phyloP scores from a whole-genome alignment of 345 rosid genomes.

The Salix dunnii region DNA sequence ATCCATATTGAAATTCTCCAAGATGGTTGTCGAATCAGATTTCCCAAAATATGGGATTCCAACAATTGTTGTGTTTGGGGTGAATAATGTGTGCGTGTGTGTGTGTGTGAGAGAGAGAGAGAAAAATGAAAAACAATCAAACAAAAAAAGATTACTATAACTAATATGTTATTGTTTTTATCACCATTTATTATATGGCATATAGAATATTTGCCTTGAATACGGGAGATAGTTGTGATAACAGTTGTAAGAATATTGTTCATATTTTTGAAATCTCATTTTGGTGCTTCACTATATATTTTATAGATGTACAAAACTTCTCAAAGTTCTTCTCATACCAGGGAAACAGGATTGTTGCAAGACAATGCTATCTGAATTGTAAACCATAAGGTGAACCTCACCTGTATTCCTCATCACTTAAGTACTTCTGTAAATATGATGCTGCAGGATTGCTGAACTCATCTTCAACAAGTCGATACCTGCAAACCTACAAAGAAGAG shows the following conservation, averaged over 20 bases:
- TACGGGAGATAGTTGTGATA: background rate
- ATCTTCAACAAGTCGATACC: constrained; percentile 70
- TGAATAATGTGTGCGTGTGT: background rate
- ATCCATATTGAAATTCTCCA: background rate
- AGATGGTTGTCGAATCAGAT: background rate
- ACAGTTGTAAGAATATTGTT: background rate
- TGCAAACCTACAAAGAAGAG: constrained; percentile 60
- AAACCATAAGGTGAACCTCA: constrained; percentile 13
- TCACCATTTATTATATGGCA: too few species aligned
- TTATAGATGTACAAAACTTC: too few species aligned
- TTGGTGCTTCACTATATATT: too few species aligned
- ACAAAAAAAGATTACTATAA: too few species aligned
- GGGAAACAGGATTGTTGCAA: too few species aligned
- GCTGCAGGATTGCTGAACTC: constrained; percentile 74
- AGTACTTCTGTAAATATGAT: constrained; percentile 65
- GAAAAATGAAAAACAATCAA: too few species aligned
- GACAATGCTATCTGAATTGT: background rate
- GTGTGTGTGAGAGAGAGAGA: too few species aligned
- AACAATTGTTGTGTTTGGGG: background rate
- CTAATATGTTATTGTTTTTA: too few species aligned
- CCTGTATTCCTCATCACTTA: constrained; percentile 87
- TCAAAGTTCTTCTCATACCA: too few species aligned
- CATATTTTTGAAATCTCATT: background rate
- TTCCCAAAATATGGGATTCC: background rate
- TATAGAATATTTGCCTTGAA: background rate